phyloP scores from a whole-genome alignment of 2,329 filamentous ascomycete species.

The Beauveria asiatica region DNA sequence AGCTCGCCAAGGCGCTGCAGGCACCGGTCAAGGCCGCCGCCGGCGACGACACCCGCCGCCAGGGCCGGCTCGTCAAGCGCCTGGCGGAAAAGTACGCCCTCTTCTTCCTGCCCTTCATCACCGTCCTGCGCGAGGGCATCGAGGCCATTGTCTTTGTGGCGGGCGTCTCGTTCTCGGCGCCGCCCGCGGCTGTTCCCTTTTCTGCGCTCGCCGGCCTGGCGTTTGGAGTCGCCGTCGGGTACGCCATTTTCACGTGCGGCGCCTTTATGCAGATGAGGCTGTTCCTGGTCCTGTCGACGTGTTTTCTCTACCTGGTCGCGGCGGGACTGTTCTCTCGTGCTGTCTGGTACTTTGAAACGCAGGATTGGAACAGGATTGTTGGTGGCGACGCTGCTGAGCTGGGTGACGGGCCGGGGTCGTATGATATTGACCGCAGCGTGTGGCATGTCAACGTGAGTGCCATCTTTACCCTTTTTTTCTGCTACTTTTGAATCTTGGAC shows the following conservation, averaged over 20 bases:
- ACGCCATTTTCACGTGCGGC: slow-evolving; percentile 64
- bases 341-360: slow-evolving; percentile 67
- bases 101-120: slow-evolving; percentile 80
- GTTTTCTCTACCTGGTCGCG: slow-evolving; percentile 74
- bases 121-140: slow-evolving; percentile 76
- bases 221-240: slow-evolving; percentile 61
- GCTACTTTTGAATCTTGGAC: slow-evolving; percentile 1
- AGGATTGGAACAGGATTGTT: slow-evolving; percentile 58
- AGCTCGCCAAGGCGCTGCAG: slow-evolving; percentile 64
- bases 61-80: slow-evolving; percentile 44
- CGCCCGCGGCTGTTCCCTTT: slow-evolving; percentile 68
- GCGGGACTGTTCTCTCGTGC: slow-evolving; percentile 72
- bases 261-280: slow-evolving; percentile 46
- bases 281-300: slow-evolving; percentile 73
- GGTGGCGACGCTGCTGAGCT: slow-evolving; percentile 47
- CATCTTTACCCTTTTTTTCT: not conserved
- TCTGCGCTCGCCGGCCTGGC: slow-evolving; percentile 66
- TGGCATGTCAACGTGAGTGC: slow-evolving; percentile 70
- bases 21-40: slow-evolving; percentile 34
- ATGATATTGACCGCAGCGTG: slow-evolving; percentile 68
- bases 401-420: slow-evolving; percentile 59
- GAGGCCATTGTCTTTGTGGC: slow-evolving; percentile 83
- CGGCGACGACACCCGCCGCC: slow-evolving; percentile 32
- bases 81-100: slow-evolving; percentile 73
- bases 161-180: slow-evolving; percentile 71